These are phyloP conservation scores for Cnidoscolus chayamansa DNA, from an alignment of 441 rosid species.

Conservation along the genomic window DNA sequence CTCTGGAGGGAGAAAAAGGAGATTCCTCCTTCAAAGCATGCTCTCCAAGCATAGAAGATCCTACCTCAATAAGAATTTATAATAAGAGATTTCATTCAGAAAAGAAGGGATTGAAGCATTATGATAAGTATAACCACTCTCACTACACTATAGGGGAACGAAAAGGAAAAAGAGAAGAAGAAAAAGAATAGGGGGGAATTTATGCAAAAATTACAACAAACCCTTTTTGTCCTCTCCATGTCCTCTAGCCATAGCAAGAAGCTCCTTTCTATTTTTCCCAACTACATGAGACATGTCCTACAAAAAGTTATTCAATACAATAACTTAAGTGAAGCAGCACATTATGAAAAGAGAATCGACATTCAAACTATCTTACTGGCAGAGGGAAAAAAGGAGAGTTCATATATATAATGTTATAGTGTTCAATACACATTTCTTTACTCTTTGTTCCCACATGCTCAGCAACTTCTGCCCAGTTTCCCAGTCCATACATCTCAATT, in stretches of 20 bases:
- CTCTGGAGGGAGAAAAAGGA: conserved; percentile 76
- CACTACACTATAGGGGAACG: neutral
- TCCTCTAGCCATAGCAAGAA: conserved; percentile 96
- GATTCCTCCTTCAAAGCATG: conserved; percentile 72
- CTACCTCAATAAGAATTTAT: conserved; percentile 25
- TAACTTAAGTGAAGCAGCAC: conserved; percentile 6
- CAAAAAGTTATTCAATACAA: conserved; percentile 1
- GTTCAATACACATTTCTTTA: conserved; percentile 85
- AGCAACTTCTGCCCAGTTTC: conserved; percentile 92
- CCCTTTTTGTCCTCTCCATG: conserved; percentile 84
- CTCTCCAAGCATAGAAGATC: conserved; percentile 52
- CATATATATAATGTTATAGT: conserved; percentile 67
- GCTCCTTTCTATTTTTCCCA: conserved; percentile 93
- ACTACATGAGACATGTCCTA: conserved; percentile 91
- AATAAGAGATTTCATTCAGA: conserved; percentile 2
- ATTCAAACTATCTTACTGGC: conserved; percentile 51
- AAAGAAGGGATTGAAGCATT: neutral
- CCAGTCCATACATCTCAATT: conserved; percentile 95
- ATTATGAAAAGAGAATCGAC: conserved; percentile 12
- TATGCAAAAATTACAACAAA: conserved; percentile 6
- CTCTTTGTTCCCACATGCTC: conserved; percentile 97
- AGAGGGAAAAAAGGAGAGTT: conserved; percentile 85
- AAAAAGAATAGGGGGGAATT: neutral
- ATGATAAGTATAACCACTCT: neutral
- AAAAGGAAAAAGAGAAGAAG: neutral